phyloP scores from a whole-genome alignment of 495 filamentous ascomycete species.

The Friedmanniomyces simplex region DNA sequence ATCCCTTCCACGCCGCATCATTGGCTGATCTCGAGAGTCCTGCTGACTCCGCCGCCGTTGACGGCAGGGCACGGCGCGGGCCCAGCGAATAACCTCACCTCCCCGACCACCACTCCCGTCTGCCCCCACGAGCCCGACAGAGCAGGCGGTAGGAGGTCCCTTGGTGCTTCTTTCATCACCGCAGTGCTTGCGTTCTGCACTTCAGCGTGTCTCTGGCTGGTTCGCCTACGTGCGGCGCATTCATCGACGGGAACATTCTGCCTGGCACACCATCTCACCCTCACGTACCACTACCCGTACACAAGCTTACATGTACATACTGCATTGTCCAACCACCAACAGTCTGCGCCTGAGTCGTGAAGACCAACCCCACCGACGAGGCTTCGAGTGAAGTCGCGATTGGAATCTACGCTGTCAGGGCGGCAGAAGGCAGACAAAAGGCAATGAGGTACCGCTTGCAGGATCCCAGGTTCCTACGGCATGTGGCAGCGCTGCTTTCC shows the following conservation, averaged over 20 bases:
- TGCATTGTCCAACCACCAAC: too few relatives aligned
- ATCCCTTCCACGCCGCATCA: not conserved
- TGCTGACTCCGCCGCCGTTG: not conserved
- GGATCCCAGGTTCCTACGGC: too few relatives aligned
- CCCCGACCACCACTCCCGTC: not conserved
- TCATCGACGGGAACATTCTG: not conserved
- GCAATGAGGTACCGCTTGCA: too few relatives aligned
- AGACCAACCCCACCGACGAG: too few relatives aligned
- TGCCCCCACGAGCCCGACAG: not conserved
- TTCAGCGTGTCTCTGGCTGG: not conserved
- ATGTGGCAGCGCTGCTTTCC: too few relatives aligned
- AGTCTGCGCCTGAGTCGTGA: too few relatives aligned
- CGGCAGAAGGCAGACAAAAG: too few relatives aligned
- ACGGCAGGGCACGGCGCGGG: not conserved
- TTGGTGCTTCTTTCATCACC: too few relatives aligned
- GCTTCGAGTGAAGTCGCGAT: too few relatives aligned
- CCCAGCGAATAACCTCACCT: not conserved
- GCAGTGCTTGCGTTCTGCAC: not conserved
- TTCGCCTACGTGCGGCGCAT: not conserved
- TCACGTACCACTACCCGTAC: not conserved
- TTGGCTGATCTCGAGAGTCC: not conserved
- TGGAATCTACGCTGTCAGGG: too few relatives aligned
- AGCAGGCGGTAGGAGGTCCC: not conserved
- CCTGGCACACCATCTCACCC: not conserved
- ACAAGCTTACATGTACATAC: not conserved